Percentiles rank a stretch among this genome's conserved stretches.
Evolutionary conservation across 768 basidiomycete species (phyloP).

Genomic region (Boletellus ananiceps): DNA sequence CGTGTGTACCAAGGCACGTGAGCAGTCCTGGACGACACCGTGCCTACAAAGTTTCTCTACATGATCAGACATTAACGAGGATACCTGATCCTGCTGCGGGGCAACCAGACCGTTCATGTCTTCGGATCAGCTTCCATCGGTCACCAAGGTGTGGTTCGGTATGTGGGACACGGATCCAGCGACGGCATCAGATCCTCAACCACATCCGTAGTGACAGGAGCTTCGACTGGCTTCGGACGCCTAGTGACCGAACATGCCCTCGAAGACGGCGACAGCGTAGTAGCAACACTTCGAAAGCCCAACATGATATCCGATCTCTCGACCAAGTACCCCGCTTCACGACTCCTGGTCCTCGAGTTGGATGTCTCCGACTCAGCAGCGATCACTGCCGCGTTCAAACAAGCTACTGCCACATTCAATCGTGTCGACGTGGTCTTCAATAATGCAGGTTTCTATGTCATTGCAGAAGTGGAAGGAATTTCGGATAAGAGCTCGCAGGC

Average conservation of each 20-base stretch:
- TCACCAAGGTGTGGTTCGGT: constrained; percentile 27
- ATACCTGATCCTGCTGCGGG: neutral
- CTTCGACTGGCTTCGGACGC: constrained; percentile 40
- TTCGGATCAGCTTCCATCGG: neutral
- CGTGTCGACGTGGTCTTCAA: constrained; percentile 44
- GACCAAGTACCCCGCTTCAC: constrained; percentile 27
- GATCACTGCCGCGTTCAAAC: constrained; percentile 34
- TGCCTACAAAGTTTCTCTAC: neutral
- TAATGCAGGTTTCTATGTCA: constrained; percentile 36
- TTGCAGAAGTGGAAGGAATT: constrained; percentile 71
- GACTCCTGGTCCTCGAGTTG: constrained; percentile 37
- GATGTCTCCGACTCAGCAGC: constrained; percentile 36
- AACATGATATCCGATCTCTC: constrained; percentile 30
- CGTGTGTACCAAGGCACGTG: constrained; percentile 1
- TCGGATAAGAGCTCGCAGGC: constrained; percentile 76
- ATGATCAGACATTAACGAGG: neutral
- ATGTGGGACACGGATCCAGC: neutral
- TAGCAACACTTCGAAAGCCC: constrained; percentile 44
- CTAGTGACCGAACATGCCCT: constrained; percentile 33
- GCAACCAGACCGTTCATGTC: neutral
- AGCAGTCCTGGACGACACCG: neutral
- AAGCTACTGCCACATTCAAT: constrained; percentile 32
- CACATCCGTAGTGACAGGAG: constrained; percentile 36
- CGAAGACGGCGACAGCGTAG: constrained; percentile 35
- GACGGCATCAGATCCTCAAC: neutral